Evolutionary conservation across 2,329 filamentous ascomycete genomes (phyloP).

Genomic region (Bertia moriformis): DNA sequence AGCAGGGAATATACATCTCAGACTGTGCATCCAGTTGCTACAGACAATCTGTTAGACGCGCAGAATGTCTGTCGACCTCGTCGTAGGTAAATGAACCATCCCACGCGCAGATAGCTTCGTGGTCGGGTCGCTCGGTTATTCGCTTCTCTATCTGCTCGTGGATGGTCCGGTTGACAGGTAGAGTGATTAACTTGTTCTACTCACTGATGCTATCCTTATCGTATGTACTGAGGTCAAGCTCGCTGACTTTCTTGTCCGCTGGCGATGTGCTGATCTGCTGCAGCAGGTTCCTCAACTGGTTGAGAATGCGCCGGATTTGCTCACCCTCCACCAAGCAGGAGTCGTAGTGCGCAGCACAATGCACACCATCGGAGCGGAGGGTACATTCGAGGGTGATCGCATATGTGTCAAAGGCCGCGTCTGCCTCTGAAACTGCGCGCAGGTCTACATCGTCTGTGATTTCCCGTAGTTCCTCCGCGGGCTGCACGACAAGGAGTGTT

Average conservation of each 20-base stretch:
- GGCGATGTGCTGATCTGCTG: no score
- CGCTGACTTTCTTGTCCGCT: no score
- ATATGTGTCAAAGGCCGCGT: neutral
- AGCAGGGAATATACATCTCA: neutral
- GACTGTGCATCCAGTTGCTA: neutral
- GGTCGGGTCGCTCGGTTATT: neutral
- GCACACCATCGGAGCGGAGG: no score
- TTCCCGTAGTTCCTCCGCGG: conserved; percentile 9
- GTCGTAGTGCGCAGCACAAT: neutral
- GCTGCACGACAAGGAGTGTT: conserved; percentile 38
- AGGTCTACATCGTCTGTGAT: neutral
- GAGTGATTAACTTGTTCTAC: no score
- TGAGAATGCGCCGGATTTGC: neutral
- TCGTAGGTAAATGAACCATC: neutral
- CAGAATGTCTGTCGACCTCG: neutral
- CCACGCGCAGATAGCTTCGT: neutral
- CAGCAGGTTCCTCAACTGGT: neutral
- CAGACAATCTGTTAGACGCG: neutral
- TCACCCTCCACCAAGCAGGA: no score
- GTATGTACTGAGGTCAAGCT: no score
- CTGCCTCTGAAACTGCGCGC: neutral
- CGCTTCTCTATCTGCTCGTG: neutral
- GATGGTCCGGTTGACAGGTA: no score
- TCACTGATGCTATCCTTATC: no score
- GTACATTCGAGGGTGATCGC: neutral